These are phyloP conservation scores for Tilletia caries DNA, from an alignment of 1,284 basidiomycete species.

Conservation along the genomic window DNA sequence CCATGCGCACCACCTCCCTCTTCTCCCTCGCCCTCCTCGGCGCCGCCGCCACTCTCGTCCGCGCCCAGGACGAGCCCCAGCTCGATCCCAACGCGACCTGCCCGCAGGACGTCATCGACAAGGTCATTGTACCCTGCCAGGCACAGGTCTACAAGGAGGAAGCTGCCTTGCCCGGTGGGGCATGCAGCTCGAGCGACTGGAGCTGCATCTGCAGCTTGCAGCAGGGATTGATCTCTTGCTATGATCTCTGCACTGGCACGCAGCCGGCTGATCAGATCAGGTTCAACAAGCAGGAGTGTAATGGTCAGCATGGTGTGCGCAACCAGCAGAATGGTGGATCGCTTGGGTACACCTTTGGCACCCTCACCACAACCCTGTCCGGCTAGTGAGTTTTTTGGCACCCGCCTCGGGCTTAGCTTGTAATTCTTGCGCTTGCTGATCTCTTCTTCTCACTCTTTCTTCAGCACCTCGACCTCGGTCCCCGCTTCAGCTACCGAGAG, in stretches of 20 bases:
- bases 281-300: constrained; percentile 11
- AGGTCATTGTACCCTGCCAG: background rate
- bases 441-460: background rate
- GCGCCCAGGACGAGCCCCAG: background rate
- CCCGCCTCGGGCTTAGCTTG: background rate
- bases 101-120: constrained; percentile 1
- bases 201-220: constrained; percentile 5
- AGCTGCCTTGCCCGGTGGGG: background rate
- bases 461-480: background rate
- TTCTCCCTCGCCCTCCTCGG: background rate
- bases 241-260: background rate
- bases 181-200: background rate
- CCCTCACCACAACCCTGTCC: background rate
- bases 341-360: background rate
- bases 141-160: constrained; percentile 8
- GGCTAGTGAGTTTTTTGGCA: background rate
- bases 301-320: constrained; percentile 1
- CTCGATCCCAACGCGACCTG: constrained; percentile 8
- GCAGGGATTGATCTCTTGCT: background rate
- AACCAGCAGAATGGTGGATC: background rate
- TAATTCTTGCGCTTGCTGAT: background rate
- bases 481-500: background rate
- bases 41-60: background rate
- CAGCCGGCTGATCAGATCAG: background rate
- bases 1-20: background rate